Base-by-base conservation (phyloP, 1,284 basidiomycete genomes). In the Microbotryum intermedium region DNA sequence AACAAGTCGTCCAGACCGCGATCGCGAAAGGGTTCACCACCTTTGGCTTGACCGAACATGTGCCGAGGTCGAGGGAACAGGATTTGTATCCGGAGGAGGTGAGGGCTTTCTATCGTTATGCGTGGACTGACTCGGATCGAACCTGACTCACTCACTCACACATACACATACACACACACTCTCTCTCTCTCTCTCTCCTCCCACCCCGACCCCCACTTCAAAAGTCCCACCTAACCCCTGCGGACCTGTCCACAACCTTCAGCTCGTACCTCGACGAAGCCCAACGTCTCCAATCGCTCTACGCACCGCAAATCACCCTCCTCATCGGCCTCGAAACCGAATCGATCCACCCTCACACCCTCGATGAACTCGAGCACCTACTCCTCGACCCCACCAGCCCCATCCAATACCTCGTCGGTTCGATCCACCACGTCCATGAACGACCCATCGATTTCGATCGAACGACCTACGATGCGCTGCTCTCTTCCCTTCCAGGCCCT, bases 11-110 rank as follows among this genome's bases (percentile, higher is more conserved):
- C 1, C 72, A 78, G 6, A 84, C 86, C 66, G 93, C 95, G 11
- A 84, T 90, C 58, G 72, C 76, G 3, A 81, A 86, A 72, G 83
- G 85, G 0, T 98, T 97, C 74, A 78, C 81, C 59, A 79, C 87
- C 1, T 97, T 87, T 72, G 90, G 92, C 5, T 78, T 98, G 59
- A 88, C 85, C n/a, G 94, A 98, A 75, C 95, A 98, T 75, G 86
- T 88, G 50, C 94, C 94, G 1, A 83, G 94, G 39, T 92, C 90
- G 74, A 80, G 89, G 59, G 55, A 69, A 2, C 73, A 81, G 43
- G 91, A 98, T 74, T 78, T 97, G 42, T 98, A 97, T 73, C 94
- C 93, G 18, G 94, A 98, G 79, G 94, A 98, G 83, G 91, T 90
- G 68, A 55, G 78, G 29, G 18, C 20, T n/a, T n/a, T 39, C 10